Base-by-base conservation (phyloP, 2,329 filamentous ascomycete genomes). In the Neobulgaria alba region DNA sequence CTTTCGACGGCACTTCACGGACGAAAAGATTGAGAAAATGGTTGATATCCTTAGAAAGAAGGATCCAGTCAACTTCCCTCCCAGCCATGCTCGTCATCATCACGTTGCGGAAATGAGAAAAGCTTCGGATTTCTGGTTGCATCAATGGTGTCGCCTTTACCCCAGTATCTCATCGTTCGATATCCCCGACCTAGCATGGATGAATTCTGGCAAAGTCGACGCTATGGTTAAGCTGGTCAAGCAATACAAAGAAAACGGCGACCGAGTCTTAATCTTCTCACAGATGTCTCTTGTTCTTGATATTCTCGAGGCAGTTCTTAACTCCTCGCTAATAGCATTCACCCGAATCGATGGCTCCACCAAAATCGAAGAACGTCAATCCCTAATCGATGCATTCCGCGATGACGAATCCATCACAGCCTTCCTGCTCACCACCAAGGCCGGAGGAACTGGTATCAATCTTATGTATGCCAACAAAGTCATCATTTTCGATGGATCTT, bases 381-480 rank as follows among this genome's bases (percentile, higher is more conserved):
- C 81, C 3, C 75, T 95, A 49, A 88, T 96, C 51, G 85, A 98
- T 61, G 73, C 83, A 32, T 98, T 94, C 69, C 82, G 87, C 53
- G 66, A 75, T 2, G 76, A 94, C 56, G 65, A 72, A 1, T 70
- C 73, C 2, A 94, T 96, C 38, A 82, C 88, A 0, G 88, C 93
- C 0, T 98, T 98, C 62, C 74, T 98, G 50, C 75, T 98, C 4
- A 92, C 85, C 1, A 98, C 92, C 0, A 90, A 88, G 45, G 89
- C 90, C 0, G 92, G 92, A 38, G 92, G 92, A n/a, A 92, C 90
- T 0, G 92, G 92, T 30, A 93, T 98, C 67, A 98, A 98, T 62
- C 67, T 98, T 40, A 92, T 90, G 5, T 85, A 84, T 26, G 92
- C 92, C 3, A 96, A 96, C 68, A 96, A 95, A 64, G 90, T 98